A percentile compares a stretch with the other conserved stretches of the same genome.
These are phyloP conservation scores for Penicillium paxilli DNA, from an alignment of 495 filamentous ascomycete genomes.

Conservation along the genomic window DNA sequence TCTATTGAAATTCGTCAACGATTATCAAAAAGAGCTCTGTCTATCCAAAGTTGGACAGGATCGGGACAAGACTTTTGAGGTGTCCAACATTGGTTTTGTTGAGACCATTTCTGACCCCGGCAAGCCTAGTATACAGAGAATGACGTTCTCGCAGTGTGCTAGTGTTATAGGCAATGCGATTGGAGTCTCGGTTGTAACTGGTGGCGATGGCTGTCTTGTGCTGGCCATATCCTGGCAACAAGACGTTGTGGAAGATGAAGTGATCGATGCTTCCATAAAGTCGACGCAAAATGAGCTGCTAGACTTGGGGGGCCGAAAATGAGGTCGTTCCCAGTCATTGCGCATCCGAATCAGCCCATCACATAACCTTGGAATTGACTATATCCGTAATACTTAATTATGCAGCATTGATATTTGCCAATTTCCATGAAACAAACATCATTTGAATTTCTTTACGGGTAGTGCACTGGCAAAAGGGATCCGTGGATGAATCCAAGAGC, in stretches of 20 bases:
- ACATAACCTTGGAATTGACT: no score
- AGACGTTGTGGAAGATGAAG: conserved; percentile 30
- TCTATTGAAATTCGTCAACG: conserved; percentile 37
- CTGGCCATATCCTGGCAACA: conserved; percentile 41
- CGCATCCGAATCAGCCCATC: no score
- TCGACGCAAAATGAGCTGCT: conserved; percentile 20
- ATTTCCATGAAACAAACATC: no score
- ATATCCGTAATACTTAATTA: no score
- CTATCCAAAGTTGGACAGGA: conserved; percentile 32
- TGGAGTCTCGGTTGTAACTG: conserved; percentile 37
- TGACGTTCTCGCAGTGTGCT: conserved; percentile 49
- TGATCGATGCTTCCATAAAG: conserved; percentile 25
- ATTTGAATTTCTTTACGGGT: no score
- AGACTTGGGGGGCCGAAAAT: neutral
- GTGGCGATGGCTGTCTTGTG: conserved; percentile 39
- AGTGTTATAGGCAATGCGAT: conserved; percentile 40
- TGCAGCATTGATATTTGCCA: no score
- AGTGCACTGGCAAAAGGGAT: no score
- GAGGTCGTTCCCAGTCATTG: no score
- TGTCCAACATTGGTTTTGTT: conserved; percentile 47
- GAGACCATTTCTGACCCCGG: conserved; percentile 16
- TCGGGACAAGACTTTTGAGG: conserved; percentile 35
- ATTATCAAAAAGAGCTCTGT: conserved; percentile 34
- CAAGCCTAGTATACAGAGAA: conserved; percentile 28
- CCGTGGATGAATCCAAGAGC: no score